Percentiles rank a stretch among this genome's conserved stretches.
Evolutionary conservation across 257 asterid genomes (phyloP).

Genomic region (Solanum neorickii): DNA sequence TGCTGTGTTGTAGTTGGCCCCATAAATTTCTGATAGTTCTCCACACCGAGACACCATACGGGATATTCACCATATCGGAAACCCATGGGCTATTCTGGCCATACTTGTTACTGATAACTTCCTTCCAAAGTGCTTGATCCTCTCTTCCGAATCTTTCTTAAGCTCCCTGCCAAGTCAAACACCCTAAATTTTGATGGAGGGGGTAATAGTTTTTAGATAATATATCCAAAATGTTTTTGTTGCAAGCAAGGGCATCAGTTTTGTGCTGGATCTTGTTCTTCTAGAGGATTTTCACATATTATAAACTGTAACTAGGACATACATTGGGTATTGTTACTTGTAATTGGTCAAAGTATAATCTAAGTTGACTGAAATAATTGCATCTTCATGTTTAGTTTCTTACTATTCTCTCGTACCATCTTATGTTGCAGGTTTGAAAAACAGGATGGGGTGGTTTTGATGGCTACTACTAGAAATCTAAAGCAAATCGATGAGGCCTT

Average conservation of each 20-base stretch:
- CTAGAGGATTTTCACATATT: neutral
- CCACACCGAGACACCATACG: too few relatives aligned
- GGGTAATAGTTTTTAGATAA: neutral
- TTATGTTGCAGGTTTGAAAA: slow-evolving; percentile 65
- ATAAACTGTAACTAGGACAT: neutral
- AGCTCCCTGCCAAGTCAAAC: neutral
- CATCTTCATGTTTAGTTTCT: neutral
- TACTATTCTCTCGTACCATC: slow-evolving; percentile 8
- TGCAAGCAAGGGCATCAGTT: neutral
- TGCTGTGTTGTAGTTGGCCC: too few relatives aligned
- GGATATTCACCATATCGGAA: too few relatives aligned
- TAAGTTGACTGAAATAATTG: neutral
- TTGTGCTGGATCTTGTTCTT: neutral
- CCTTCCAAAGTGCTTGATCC: too few relatives aligned
- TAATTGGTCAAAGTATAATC: neutral
- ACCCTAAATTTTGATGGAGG: neutral
- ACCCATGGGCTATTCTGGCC: too few relatives aligned
- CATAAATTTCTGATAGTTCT: too few relatives aligned
- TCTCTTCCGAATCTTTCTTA: neutral
- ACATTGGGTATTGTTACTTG: neutral
- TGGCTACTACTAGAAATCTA: slow-evolving; percentile 93
- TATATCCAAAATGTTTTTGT: neutral
- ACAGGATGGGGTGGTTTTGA: slow-evolving; percentile 96
- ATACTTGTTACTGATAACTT: too few relatives aligned
- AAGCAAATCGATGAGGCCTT: slow-evolving; percentile 85